Percentiles rank a stretch among this genome's conserved stretches.
Evolutionary conservation across 192 early-diverging fungal species (phyloP).

Genomic region (Lunasporangiospora selenospora): DNA sequence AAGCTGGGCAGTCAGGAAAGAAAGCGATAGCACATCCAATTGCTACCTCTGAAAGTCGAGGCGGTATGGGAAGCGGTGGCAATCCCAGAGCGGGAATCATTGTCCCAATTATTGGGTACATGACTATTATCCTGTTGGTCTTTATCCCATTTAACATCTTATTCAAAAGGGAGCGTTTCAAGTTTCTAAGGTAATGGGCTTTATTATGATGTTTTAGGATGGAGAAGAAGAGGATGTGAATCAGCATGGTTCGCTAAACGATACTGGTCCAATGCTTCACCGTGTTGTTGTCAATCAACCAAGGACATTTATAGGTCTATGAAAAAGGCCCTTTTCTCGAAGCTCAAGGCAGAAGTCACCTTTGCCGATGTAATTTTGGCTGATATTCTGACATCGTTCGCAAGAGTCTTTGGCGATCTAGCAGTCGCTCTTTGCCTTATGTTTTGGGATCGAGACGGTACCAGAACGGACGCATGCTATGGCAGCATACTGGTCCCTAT

Average conservation of each 20-base stretch:
- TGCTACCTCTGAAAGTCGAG: slow-evolving; percentile 8
- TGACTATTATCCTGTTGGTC: slow-evolving; percentile 46
- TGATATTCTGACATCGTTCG: slow-evolving; percentile 95
- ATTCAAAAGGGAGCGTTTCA: slow-evolving; percentile 56
- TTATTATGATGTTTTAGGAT: background rate
- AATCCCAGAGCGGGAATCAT: slow-evolving; percentile 34
- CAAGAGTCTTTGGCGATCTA: slow-evolving; percentile 87
- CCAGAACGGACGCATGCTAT: slow-evolving; percentile 49
- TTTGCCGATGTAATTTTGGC: slow-evolving; percentile 89
- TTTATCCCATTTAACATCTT: slow-evolving; percentile 56
- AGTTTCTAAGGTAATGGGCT: slow-evolving; percentile 57
- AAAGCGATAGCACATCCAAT: no score
- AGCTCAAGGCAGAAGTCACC: slow-evolving; percentile 58
- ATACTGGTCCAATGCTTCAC: background rate
- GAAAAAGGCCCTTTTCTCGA: slow-evolving; percentile 55
- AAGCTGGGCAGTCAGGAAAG: no score
- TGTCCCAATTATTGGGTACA: slow-evolving; percentile 56
- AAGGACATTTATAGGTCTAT: slow-evolving; percentile 53
- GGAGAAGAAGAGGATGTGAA: background rate
- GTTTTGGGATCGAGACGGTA: slow-evolving; percentile 45
- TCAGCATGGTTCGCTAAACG: background rate
- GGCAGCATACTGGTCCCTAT: slow-evolving; percentile 61
- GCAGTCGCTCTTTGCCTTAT: slow-evolving; percentile 72
- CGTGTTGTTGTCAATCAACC: no score
- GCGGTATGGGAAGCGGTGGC: slow-evolving; percentile 22